A percentile compares a stretch with the other conserved stretches of the same genome.
These are phyloP conservation scores for apple (Malus domestica) DNA, from an alignment of 306 rosid genomes.

Conservation along the genomic window ASM211411v1 NC_041800.1:15529501-15530000, in stretches of 20 bases:
- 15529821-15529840: not conserved
- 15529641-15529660: conserved; percentile 28
- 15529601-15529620: conserved; percentile 6
- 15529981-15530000: too few species aligned
- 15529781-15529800: not conserved
- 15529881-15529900: too few species aligned
- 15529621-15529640: conserved; percentile 49
- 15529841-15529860: not conserved
- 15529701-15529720: conserved; percentile 34
- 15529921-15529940: too few species aligned
- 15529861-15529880: not conserved
- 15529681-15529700: conserved; percentile 39
- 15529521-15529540: conserved; percentile 46
- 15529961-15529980: too few species aligned
- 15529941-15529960: too few species aligned
- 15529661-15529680: conserved; percentile 21
- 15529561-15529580: conserved; percentile 34
- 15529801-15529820: conserved; percentile 12
- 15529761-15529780: not conserved
- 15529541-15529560: conserved; percentile 37
- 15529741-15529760: not conserved
- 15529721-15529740: not conserved
- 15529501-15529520: conserved; percentile 45
- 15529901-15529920: too few species aligned
- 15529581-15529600: conserved; percentile 10